These are phyloP conservation scores for Apiospora marii DNA, from an alignment of 2,329 filamentous ascomycete species.

Conservation along the genomic window DNA sequence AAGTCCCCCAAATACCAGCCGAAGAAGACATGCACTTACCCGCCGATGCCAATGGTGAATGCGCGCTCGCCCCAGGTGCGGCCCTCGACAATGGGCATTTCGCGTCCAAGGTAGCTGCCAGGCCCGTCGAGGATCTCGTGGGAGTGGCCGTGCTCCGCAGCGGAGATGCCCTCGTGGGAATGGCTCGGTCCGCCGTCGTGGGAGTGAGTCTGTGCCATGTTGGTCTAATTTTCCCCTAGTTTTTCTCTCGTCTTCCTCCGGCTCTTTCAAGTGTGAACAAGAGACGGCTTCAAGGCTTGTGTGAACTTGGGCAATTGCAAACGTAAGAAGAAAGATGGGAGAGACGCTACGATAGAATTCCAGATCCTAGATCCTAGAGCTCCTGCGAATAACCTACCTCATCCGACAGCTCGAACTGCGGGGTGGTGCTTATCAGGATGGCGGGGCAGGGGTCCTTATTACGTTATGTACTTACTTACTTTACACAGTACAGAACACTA, in stretches of 20 bases:
- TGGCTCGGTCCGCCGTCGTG: slow-evolving; percentile 64
- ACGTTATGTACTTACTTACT: neutral
- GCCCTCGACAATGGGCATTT: slow-evolving; percentile 92
- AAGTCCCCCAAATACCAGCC: neutral
- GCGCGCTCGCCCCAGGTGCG: slow-evolving; percentile 87
- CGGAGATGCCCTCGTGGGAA: slow-evolving; percentile 59
- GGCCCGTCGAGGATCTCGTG: slow-evolving; percentile 96
- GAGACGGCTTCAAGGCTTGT: neutral
- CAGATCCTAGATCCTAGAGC: neutral
- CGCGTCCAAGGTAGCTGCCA: slow-evolving; percentile 85
- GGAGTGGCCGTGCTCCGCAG: slow-evolving; percentile 85
- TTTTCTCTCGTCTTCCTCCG: neutral
- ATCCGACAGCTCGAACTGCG: slow-evolving; percentile 3
- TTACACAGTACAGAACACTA: neutral
- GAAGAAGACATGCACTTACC: slow-evolving; percentile 66
- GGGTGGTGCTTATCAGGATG: slow-evolving; percentile 19
- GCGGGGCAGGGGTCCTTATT: slow-evolving; percentile 11
- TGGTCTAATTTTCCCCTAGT: neutral
- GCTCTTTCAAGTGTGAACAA: neutral
- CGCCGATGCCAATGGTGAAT: slow-evolving; percentile 97
- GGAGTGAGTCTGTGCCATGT: slow-evolving; percentile 56
- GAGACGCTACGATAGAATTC: neutral
- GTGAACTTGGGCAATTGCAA: neutral
- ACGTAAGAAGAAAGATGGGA: no score
- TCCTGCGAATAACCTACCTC: neutral